Conservation (phyloP, 371 early-diverging fungal genomes). For the Circinella minor region DNA sequence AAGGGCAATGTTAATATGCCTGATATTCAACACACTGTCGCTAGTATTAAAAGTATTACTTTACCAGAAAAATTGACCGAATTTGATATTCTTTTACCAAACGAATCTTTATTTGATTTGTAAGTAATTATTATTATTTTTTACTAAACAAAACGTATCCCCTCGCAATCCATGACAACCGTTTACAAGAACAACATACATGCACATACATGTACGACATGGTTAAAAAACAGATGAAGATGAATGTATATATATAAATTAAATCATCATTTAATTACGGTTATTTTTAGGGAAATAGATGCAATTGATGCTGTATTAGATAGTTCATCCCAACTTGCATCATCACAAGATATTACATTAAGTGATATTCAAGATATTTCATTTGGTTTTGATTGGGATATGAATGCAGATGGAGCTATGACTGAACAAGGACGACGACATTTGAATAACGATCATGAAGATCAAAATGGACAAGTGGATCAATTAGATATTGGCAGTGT, state of each 20-base stretch:
- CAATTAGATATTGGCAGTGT: constrained; percentile 27
- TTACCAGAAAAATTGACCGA: constrained; percentile 87
- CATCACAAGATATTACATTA: constrained; percentile 28
- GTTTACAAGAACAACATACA: too few species aligned
- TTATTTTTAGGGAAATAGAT: constrained; percentile 17
- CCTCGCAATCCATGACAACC: too few species aligned
- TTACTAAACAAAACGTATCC: too few species aligned
- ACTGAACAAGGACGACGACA: not conserved
- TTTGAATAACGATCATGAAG: constrained; percentile 12
- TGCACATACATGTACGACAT: too few species aligned
- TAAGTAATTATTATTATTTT: constrained; percentile 4
- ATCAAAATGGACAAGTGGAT: constrained; percentile 16
- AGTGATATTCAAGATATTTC: constrained; percentile 14
- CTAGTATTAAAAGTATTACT: constrained; percentile 84
- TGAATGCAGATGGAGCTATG: not conserved
- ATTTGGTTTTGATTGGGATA: constrained; percentile 25
- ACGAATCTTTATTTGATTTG: constrained; percentile 61
- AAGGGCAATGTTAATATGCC: constrained; percentile 89
- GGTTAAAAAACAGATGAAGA: too few species aligned
- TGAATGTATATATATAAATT: too few species aligned
- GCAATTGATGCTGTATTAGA: constrained; percentile 39
- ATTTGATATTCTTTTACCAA: constrained; percentile 88
- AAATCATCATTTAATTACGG: too few species aligned
- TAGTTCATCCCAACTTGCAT: constrained; percentile 25
- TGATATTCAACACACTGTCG: constrained; percentile 69